phyloP scores from a whole-genome alignment of 2,329 filamentous ascomycete genomes.

The Fusarium tricinctum region DNA sequence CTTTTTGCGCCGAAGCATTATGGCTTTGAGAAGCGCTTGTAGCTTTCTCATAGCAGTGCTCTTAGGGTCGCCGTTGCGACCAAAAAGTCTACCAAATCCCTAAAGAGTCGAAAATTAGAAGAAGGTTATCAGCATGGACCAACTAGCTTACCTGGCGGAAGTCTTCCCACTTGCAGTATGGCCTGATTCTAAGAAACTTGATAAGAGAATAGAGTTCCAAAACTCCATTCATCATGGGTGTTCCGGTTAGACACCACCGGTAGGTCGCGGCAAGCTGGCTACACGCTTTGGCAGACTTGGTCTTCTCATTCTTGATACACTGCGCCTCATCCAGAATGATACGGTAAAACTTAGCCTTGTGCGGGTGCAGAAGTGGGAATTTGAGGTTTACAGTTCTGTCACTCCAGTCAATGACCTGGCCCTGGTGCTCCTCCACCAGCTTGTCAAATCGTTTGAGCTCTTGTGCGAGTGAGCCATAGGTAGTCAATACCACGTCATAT shows the following conservation, averaged over 20 bases:
- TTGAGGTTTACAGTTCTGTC: conserved; percentile 54
- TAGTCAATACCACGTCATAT: conserved; percentile 86
- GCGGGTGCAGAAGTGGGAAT: conserved; percentile 72
- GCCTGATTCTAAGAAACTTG: conserved; percentile 80
- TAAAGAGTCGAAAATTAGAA: conserved; percentile 37
- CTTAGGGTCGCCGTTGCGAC: conserved; percentile 63
- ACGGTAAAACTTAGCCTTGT: conserved; percentile 76
- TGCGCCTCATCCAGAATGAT: conserved; percentile 91
- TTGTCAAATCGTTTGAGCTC: conserved; percentile 74
- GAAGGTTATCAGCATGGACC: neutral
- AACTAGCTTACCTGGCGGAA: conserved; percentile 68
- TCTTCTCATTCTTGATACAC: conserved; percentile 81
- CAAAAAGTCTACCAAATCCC: conserved; percentile 60
- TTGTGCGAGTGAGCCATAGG: conserved; percentile 79
- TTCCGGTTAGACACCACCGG: conserved; percentile 85
- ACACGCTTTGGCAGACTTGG: conserved; percentile 79
- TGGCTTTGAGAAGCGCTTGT: conserved; percentile 81
- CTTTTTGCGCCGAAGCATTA: conserved; percentile 87
- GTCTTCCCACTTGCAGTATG: conserved; percentile 74
- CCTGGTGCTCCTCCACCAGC: conserved; percentile 63
- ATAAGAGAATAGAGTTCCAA: conserved; percentile 83
- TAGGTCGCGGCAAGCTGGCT: conserved; percentile 75
- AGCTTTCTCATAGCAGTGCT: conserved; percentile 77
- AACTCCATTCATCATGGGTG: conserved; percentile 90
- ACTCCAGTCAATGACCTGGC: conserved; percentile 55